Evolutionary conservation across 176 grass and related monocot genomes (phyloP).

Genomic region (Eleusine indica): DNA sequence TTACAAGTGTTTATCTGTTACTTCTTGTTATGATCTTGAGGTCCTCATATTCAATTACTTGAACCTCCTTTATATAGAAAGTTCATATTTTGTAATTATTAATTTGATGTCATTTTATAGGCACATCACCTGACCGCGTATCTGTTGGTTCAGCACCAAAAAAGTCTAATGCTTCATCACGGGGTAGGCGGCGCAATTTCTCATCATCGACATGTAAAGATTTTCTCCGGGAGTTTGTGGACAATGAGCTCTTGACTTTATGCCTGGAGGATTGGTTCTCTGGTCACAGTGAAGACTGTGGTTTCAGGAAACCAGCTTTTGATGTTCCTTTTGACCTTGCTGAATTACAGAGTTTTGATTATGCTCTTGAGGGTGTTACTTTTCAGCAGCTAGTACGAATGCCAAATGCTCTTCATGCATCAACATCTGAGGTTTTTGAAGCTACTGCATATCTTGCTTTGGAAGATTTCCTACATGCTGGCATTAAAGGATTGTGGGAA

Average conservation of each 20-base stretch:
- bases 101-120: constrained; percentile 35
- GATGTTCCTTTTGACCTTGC: constrained; percentile 72
- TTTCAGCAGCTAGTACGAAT: constrained; percentile 92
- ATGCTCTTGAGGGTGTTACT: constrained; percentile 82
- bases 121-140: constrained; percentile 63
- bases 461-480: constrained; percentile 93
- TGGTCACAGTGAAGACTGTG: constrained; percentile 56
- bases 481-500: constrained; percentile 88
- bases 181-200: constrained; percentile 43
- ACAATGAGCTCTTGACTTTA: constrained; percentile 78
- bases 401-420: constrained; percentile 82
- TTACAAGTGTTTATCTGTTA: constrained; percentile 1
- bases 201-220: constrained; percentile 82
- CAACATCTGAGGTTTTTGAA: constrained; percentile 79
- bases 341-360: constrained; percentile 84
- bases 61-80: constrained; percentile 4
- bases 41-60: not conserved
- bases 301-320: constrained; percentile 57
- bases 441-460: constrained; percentile 86
- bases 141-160: constrained; percentile 61
- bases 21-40: not conserved
- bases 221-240: constrained; percentile 91
- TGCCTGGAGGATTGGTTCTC: constrained; percentile 86
- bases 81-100: not conserved
- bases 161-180: constrained; percentile 53